Base-by-base conservation (phyloP, 352 stramenopile species). In the Pythium sp. region DNA sequence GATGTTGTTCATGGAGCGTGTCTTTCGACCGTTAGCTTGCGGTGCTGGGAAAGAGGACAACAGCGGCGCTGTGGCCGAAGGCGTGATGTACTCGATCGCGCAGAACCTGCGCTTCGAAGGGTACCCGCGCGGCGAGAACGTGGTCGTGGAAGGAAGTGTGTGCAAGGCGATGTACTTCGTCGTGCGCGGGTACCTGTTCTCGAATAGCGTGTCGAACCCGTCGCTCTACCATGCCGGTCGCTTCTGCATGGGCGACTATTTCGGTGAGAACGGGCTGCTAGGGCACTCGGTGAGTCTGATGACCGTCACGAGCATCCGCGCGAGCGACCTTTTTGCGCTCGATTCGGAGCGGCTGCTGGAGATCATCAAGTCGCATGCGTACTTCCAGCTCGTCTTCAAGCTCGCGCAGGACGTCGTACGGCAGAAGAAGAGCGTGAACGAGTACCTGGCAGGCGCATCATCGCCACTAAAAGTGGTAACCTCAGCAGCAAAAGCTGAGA, bases 81-180 rank as follows among this genome's bases (percentile, higher is more conserved):
- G 41, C 8, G 15, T 92, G 3, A 72, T 79, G 49, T 67, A 76
- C 22, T 61, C 73, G 0, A 84, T 88, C 9, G 79, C 81, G 6
- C 74, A 84, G 43, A 73, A 73, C n/a, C 56, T 90, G 46, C 78
- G 71, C n/a, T 88, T 91, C 26, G 79, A 89, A 72, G 78, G 78
- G 1, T 91, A 90, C 38, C 83, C 83, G 36, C 81, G 80, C 46
- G 81, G 73, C 24, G 79, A 90, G 60, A 75, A 75, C 63, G 67
- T 89, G 0, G 75, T 89, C 14, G 81, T 90, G 24, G 83, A 90
- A 71, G 83, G 83, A 5, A 84, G 68, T 20, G 74, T 91, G 20
- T 86, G 78, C 62, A 79, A 73, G 5, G 77, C 81, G 15, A 87
- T 92, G 72, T 89, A 90, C 60, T 92, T 92, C 49, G 79, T 91